Conservation (phyloP, 108 stramenopile genomes). For the Nannochloropsis gaditana region DNA sequence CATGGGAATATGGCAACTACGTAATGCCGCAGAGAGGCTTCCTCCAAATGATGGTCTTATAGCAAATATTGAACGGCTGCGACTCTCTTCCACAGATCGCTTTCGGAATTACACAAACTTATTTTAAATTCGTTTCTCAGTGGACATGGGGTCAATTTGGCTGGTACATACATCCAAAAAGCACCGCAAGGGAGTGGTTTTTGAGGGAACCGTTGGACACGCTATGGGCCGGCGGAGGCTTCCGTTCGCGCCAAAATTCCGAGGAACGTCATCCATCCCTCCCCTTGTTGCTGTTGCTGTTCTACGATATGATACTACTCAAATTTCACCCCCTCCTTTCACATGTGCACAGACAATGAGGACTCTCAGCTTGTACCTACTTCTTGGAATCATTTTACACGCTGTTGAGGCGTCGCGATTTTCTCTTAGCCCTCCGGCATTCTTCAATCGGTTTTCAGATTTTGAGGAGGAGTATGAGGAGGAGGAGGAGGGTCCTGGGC, state of each 20-base stretch:
- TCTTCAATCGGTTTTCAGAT: not conserved
- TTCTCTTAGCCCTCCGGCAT: not conserved
- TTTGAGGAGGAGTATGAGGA: not conserved
- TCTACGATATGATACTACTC: not conserved
- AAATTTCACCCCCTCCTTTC: not conserved
- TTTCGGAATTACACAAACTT: not conserved
- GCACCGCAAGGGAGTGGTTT: no score
- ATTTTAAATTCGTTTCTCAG: no score
- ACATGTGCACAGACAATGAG: not conserved
- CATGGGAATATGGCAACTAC: no score
- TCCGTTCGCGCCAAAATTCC: no score
- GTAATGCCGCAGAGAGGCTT: not conserved
- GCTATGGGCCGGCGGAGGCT: no score
- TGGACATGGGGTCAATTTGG: no score
- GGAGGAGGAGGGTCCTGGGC: conserved; percentile 16
- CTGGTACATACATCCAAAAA: no score
- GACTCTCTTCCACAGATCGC: no score
- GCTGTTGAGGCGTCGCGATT: not conserved
- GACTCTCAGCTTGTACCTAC: not conserved
- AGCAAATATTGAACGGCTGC: no score
- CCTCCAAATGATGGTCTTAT: no score
- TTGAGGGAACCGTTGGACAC: no score
- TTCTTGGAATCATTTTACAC: not conserved
- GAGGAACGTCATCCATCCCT: no score
- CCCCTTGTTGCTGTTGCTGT: not conserved